Conservation (phyloP, 768 basidiomycete genomes). For the Trametes sanguinea region DNA sequence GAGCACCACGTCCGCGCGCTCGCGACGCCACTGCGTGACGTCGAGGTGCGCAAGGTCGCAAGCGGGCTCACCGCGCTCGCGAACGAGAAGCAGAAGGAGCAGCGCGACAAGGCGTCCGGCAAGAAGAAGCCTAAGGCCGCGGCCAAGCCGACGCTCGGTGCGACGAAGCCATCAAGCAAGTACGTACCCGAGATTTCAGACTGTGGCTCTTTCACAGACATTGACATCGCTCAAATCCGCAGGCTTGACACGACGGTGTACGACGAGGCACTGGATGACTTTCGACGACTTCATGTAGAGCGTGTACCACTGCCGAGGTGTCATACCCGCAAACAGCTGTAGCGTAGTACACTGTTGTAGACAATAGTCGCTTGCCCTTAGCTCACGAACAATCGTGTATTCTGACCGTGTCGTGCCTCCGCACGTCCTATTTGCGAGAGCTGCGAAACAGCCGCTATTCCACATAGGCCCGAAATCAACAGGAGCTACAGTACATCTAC, state of each 20-base stretch:
- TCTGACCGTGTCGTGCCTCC: neutral
- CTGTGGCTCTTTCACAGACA: neutral
- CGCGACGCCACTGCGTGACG: constrained; percentile 77
- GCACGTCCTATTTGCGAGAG: no score
- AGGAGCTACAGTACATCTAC: neutral
- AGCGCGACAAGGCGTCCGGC: constrained; percentile 79
- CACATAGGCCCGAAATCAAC: no score
- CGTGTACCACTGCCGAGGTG: neutral
- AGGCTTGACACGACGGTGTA: constrained; percentile 82
- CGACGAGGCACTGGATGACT: constrained; percentile 90
- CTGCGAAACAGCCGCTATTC: no score
- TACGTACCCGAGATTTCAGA: constrained; percentile 35
- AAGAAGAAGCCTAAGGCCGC: constrained; percentile 84
- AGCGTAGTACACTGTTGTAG: constrained; percentile 17
- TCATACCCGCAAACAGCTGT: constrained; percentile 14
- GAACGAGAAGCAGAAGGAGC: constrained; percentile 94
- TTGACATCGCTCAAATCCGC: constrained; percentile 18
- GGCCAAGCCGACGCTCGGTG: constrained; percentile 75
- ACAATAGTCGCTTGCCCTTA: neutral
- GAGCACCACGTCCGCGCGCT: constrained; percentile 82
- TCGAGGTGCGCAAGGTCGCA: constrained; percentile 89
- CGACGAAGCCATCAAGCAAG: constrained; percentile 66
- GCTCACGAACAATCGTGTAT: constrained; percentile 5
- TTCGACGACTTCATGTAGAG: constrained; percentile 92
- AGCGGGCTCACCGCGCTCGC: constrained; percentile 82